Conservation (phyloP, 306 rosid genomes). For the Coriaria nepalensis region DNA sequence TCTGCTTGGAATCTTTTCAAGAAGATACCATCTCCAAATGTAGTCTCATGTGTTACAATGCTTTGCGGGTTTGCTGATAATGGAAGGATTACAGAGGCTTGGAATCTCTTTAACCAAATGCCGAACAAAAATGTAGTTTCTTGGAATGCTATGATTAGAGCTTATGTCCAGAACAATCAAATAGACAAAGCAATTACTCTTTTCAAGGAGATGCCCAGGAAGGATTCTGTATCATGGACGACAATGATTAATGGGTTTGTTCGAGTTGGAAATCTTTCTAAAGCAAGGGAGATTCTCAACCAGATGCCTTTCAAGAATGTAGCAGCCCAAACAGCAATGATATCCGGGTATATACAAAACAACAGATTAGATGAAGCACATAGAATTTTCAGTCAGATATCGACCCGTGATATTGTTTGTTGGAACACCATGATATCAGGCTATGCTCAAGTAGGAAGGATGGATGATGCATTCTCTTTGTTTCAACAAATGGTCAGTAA, state of each 20-base stretch:
- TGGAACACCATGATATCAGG: slow-evolving; percentile 85
- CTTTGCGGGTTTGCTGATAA: slow-evolving; percentile 53
- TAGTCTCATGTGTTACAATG: slow-evolving; percentile 60
- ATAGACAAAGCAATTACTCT: slow-evolving; percentile 46
- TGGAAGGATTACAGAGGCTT: slow-evolving; percentile 44
- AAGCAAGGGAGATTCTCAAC: slow-evolving; percentile 39
- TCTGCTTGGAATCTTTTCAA: slow-evolving; percentile 56
- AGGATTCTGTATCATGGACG: slow-evolving; percentile 76
- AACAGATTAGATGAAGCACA: slow-evolving; percentile 55
- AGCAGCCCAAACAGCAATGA: slow-evolving; percentile 67
- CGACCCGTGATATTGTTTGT: slow-evolving; percentile 39
- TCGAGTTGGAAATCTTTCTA: slow-evolving; percentile 51
- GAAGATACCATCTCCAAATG: slow-evolving; percentile 43
- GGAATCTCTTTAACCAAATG: slow-evolving; percentile 48
- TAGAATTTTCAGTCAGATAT: slow-evolving; percentile 37
- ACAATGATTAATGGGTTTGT: slow-evolving; percentile 57
- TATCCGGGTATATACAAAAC: slow-evolving; percentile 50
- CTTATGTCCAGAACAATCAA: slow-evolving; percentile 48
- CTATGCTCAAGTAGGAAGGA: slow-evolving; percentile 48
- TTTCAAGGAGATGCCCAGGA: slow-evolving; percentile 47
- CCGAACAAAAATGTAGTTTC: slow-evolving; percentile 57
- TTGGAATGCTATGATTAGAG: slow-evolving; percentile 89
- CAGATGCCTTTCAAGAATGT: slow-evolving; percentile 60
- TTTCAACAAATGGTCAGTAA: slow-evolving; percentile 48
- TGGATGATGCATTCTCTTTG: slow-evolving; percentile 47